Evolutionary conservation across 306 rosid species (phyloP).

Genomic region (Begonia fuchsioides): DNA sequence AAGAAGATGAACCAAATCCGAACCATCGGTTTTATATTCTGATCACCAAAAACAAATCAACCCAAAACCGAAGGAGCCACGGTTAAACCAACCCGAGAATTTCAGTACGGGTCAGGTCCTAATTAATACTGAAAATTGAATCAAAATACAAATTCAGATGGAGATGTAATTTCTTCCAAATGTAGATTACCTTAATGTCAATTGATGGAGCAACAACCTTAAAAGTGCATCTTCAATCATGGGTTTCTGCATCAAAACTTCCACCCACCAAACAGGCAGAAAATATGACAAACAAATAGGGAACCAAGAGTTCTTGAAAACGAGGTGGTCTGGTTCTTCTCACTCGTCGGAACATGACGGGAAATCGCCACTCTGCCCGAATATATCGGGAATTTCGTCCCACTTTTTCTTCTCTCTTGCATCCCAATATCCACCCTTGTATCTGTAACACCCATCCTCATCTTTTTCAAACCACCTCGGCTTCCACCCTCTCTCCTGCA

Average conservation of each 20-base stretch:
- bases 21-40: too few relatives aligned
- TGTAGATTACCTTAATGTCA: too few relatives aligned
- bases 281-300: constrained; percentile 4
- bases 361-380: constrained; percentile 54
- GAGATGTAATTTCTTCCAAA: too few relatives aligned
- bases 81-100: too few relatives aligned
- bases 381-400: constrained; percentile 73
- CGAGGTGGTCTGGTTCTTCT: constrained; percentile 7
- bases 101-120: too few relatives aligned
- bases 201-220: too few relatives aligned
- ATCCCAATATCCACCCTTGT: constrained; percentile 90
- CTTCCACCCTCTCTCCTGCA: constrained; percentile 98
- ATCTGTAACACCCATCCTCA: constrained; percentile 77
- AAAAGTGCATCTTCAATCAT: too few relatives aligned
- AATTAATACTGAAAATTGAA: too few relatives aligned
- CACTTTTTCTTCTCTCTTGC: constrained; percentile 57
- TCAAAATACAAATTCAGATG: too few relatives aligned
- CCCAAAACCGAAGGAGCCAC: too few relatives aligned
- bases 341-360: constrained; percentile 49
- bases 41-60: too few relatives aligned
- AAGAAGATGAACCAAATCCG: too few relatives aligned
- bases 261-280: constrained; percentile 23
- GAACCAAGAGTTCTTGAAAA: constrained; percentile 9
- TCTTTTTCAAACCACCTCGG: constrained; percentile 89
- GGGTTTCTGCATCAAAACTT: constrained; percentile 5